These are phyloP conservation scores for Triangularia setosa DNA, from an alignment of 2,329 filamentous ascomycete genomes.

Conservation along the genomic window DNA sequence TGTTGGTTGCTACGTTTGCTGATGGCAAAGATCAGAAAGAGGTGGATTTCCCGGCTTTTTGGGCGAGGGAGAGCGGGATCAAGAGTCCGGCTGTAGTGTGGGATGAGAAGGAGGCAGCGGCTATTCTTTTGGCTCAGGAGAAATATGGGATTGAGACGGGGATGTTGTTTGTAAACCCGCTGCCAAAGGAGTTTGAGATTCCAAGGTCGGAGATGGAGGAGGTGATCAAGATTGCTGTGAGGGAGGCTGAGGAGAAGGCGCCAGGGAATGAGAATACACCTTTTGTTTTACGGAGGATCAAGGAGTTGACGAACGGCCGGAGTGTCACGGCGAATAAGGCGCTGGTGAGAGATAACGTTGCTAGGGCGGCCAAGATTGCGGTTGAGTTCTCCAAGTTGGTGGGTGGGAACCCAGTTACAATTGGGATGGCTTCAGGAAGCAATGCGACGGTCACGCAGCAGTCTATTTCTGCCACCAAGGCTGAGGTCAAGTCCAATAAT, in stretches of 20 bases:
- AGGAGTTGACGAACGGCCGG: conserved; percentile 68
- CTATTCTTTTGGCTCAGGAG: conserved; percentile 80
- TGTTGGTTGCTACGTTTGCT: conserved; percentile 83
- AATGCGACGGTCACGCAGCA: conserved; percentile 8
- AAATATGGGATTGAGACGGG: conserved; percentile 70
- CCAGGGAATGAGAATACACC: conserved; percentile 78
- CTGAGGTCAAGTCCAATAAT: background rate
- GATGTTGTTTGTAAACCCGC: conserved; percentile 83
- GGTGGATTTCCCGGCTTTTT: conserved; percentile 90
- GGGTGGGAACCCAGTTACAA: conserved; percentile 19
- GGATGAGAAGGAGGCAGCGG: conserved; percentile 77
- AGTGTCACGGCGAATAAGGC: conserved; percentile 72
- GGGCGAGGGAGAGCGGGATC: conserved; percentile 79
- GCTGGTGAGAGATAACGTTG: conserved; percentile 51
- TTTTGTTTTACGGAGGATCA: conserved; percentile 74
- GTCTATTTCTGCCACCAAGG: background rate
- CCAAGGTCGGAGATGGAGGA: conserved; percentile 66
- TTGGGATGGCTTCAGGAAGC: conserved; percentile 11
- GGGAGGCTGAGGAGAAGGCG: conserved; percentile 60
- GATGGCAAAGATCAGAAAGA: conserved; percentile 65
- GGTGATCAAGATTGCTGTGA: conserved; percentile 64
- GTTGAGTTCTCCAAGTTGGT: conserved; percentile 48
- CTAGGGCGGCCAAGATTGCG: conserved; percentile 51
- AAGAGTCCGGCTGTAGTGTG: conserved; percentile 72
- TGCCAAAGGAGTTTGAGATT: conserved; percentile 67